Evolutionary conservation across 2,329 filamentous ascomycete species (phyloP).

Genomic region (Trichoderma citrinoviride): DNA sequence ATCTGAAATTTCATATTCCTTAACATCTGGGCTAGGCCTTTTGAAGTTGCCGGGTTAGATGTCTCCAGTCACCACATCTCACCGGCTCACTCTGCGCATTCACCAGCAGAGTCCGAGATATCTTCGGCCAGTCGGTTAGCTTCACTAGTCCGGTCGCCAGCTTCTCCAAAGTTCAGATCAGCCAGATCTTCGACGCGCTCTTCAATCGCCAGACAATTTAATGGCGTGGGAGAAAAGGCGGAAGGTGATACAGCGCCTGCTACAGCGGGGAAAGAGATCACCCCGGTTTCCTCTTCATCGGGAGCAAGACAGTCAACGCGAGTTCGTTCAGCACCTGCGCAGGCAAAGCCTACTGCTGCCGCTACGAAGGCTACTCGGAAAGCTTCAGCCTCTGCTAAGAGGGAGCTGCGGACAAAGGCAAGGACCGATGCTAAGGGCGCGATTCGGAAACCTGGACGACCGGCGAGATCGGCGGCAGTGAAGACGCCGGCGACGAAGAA

Average conservation of each 20-base stretch:
- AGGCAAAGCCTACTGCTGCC: not conserved
- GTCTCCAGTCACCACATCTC: not conserved
- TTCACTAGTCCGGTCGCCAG: not conserved
- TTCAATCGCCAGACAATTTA: not conserved
- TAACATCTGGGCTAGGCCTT: not conserved
- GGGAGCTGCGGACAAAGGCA: not conserved
- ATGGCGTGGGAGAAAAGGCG: not conserved
- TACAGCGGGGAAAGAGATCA: not conserved
- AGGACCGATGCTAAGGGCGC: not conserved
- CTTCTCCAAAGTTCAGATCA: not conserved
- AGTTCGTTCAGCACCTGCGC: not conserved
- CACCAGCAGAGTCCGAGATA: not conserved
- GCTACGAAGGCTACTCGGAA: not conserved
- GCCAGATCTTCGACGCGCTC: not conserved
- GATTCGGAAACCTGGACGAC: not conserved
- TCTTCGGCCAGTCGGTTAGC: not conserved
- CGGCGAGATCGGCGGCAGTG: not conserved
- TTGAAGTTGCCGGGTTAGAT: not conserved
- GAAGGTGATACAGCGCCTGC: not conserved
- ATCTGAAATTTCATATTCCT: not conserved
- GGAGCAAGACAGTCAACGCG: not conserved
- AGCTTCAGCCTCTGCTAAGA: not conserved
- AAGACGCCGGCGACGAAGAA: not conserved
- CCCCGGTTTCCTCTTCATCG: not conserved
- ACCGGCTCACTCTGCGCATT: not conserved